These are phyloP conservation scores for Lipomyces sp. DNA, from an alignment of 805 yeast genomes.

Conservation along the genomic window DNA sequence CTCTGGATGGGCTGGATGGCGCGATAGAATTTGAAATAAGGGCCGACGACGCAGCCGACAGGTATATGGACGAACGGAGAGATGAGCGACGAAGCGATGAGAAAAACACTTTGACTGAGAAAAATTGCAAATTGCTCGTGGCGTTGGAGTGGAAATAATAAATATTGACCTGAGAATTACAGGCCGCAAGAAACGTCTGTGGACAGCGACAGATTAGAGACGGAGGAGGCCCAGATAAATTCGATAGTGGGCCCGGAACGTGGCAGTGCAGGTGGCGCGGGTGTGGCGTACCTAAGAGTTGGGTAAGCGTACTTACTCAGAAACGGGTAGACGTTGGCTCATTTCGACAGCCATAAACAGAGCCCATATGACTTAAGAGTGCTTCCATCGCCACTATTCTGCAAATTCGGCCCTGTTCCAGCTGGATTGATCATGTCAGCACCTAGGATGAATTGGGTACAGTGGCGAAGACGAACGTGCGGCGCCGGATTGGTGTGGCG, in stretches of 20 bases:
- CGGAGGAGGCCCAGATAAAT: neutral
- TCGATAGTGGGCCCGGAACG: neutral
- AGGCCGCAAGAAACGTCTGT: neutral
- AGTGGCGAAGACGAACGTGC: slow-evolving; percentile 1
- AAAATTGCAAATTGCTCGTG: neutral
- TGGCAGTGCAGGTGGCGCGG: slow-evolving; percentile 6
- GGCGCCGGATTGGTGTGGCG: neutral
- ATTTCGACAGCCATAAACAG: no score
- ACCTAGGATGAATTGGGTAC: neutral
- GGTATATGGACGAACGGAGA: slow-evolving; percentile 6
- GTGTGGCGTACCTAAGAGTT: neutral
- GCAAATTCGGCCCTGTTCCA: neutral
- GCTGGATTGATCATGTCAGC: slow-evolving; percentile 1
- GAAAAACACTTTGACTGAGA: slow-evolving; percentile 8
- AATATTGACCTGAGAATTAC: neutral
- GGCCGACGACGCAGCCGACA: slow-evolving; percentile 10
- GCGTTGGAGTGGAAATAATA: neutral
- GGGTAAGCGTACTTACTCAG: no score
- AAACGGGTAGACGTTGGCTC: no score
- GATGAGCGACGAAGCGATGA: slow-evolving; percentile 8
- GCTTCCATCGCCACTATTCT: neutral
- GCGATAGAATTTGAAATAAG: slow-evolving; percentile 3
- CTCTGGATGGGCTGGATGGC: neutral
- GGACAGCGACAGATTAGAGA: neutral
- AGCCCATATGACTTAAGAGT: neutral